These are phyloP conservation scores for Nitzschia palea DNA, from an alignment of 108 stramenopile genomes.

Conservation along the genomic window DNA sequence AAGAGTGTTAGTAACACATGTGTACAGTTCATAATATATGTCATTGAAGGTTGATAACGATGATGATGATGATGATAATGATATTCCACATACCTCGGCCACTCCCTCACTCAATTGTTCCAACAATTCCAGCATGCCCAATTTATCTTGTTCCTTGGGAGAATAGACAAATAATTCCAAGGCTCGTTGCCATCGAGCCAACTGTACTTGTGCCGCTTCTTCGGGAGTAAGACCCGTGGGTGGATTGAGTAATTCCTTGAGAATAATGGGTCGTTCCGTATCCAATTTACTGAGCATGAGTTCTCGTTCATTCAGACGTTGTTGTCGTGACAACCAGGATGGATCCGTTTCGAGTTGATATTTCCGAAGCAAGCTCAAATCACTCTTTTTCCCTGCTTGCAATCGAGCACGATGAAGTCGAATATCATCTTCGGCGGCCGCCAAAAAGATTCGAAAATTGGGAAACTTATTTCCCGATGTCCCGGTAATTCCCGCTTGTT, in stretches of 20 bases:
- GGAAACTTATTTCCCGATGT: conserved; percentile 25
- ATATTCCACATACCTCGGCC: conserved; percentile 41
- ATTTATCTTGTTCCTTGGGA: conserved; percentile 25
- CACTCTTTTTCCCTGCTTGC: conserved; percentile 34
- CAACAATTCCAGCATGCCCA: conserved; percentile 59
- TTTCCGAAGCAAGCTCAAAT: conserved; percentile 31
- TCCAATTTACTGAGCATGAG: conserved; percentile 32
- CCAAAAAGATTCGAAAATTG: conserved; percentile 33
- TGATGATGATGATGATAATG: background rate
- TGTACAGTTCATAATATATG: background rate
- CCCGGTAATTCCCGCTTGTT: background rate
- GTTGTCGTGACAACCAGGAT: conserved; percentile 32
- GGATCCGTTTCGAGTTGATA: conserved; percentile 47
- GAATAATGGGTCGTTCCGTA: conserved; percentile 35
- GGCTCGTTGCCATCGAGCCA: conserved; percentile 76
- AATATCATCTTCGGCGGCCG: conserved; percentile 59
- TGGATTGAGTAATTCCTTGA: conserved; percentile 21
- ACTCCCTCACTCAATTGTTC: conserved; percentile 70
- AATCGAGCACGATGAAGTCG: conserved; percentile 56
- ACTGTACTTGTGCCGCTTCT: conserved; percentile 53
- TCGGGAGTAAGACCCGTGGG: conserved; percentile 46
- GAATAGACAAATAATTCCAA: conserved; percentile 78
- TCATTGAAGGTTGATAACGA: background rate
- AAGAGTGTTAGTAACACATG: background rate
- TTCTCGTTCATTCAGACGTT: conserved; percentile 42